phyloP scores from a whole-genome alignment of 805 yeast species.

The Ogataea paraovalis region DNA sequence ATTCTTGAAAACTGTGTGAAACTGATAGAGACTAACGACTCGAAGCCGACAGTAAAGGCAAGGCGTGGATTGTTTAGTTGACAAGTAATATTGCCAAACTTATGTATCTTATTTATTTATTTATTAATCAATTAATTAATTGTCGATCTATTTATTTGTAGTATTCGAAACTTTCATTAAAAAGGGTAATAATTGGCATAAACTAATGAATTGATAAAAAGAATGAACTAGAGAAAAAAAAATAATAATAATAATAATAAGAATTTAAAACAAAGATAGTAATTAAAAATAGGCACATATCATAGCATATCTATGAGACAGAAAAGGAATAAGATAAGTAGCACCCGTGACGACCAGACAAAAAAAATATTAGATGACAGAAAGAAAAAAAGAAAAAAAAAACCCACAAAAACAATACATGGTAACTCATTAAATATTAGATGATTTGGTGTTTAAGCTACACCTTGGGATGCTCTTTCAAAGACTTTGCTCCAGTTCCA shows the following conservation, averaged over 20 bases:
- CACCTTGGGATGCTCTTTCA: constrained; percentile 30
- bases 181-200: neutral
- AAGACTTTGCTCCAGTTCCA: constrained; percentile 75
- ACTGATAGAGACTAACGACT: constrained; percentile 29
- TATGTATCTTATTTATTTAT: too few relatives aligned
- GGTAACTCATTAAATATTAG: neutral
- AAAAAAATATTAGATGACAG: too few relatives aligned
- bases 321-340: too few relatives aligned
- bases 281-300: too few relatives aligned
- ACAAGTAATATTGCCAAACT: too few relatives aligned
- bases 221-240: neutral
- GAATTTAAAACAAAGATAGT: too few relatives aligned
- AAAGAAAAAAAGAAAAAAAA: neutral
- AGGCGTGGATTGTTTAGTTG: constrained; percentile 20
- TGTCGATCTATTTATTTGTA: neutral
- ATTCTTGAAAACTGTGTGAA: constrained; percentile 57
- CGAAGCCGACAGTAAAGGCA: constrained; percentile 14
- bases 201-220: neutral
- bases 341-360: too few relatives aligned
- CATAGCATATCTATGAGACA: too few relatives aligned
- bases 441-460: neutral
- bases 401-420: neutral
- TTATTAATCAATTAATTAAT: neutral
- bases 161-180: neutral
- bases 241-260: neutral